Evolutionary conservation across 805 yeast species (phyloP).

Genomic region (Spathaspora hagerdaliae): DNA sequence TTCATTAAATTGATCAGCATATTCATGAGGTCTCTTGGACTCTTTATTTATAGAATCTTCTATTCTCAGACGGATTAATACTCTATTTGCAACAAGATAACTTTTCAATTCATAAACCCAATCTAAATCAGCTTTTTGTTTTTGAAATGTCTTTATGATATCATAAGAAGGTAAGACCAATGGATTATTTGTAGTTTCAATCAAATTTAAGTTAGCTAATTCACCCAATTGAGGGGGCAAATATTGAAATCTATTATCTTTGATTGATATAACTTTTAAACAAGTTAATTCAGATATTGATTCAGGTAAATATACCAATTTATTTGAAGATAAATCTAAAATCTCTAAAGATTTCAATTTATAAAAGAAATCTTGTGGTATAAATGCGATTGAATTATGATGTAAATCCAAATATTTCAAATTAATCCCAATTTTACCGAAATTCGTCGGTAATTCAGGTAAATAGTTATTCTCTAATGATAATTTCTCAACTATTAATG

Average conservation of each 20-base stretch:
- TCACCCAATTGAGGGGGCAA: slow-evolving; percentile 52
- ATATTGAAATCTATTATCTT: slow-evolving; percentile 52
- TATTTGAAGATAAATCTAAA: slow-evolving; percentile 61
- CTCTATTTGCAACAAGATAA: slow-evolving; percentile 34
- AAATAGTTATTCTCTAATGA: slow-evolving; percentile 53
- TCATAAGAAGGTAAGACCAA: slow-evolving; percentile 45
- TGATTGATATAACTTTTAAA: slow-evolving; percentile 57
- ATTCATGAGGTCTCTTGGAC: not conserved
- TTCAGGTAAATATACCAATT: slow-evolving; percentile 45
- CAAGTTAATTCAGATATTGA: slow-evolving; percentile 34
- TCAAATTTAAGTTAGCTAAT: slow-evolving; percentile 47
- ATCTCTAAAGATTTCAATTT: slow-evolving; percentile 49
- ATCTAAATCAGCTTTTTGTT: slow-evolving; percentile 36
- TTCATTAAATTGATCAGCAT: not conserved
- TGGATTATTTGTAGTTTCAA: slow-evolving; percentile 65
- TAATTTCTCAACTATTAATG: slow-evolving; percentile 42
- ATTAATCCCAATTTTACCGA: slow-evolving; percentile 36
- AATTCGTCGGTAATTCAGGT: slow-evolving; percentile 42
- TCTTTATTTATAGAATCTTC: slow-evolving; percentile 11
- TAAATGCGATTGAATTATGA: slow-evolving; percentile 48
- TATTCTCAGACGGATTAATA: slow-evolving; percentile 25
- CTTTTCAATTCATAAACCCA: slow-evolving; percentile 41
- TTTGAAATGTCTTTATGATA: slow-evolving; percentile 27
- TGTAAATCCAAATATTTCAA: slow-evolving; percentile 65
- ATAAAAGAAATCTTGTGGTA: slow-evolving; percentile 44